phyloP scores from a whole-genome alignment of 345 rosid species.

The Balakata baccata region DNA sequence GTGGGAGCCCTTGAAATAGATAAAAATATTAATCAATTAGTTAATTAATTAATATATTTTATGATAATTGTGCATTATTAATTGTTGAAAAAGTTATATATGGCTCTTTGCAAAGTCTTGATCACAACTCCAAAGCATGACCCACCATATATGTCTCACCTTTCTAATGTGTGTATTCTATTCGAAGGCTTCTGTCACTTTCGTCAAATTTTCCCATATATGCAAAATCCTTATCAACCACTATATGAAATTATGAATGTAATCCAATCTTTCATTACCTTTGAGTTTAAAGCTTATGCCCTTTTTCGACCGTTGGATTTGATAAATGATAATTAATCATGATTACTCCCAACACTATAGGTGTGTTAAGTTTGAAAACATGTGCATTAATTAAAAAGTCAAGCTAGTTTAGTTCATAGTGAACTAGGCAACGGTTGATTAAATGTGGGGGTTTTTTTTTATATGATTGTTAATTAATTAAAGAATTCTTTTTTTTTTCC shows the following conservation, averaged over 20 bases:
- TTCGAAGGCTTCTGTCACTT: slow-evolving; percentile 23
- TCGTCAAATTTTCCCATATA: slow-evolving; percentile 35
- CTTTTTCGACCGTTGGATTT: slow-evolving; percentile 45
- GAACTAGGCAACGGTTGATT: too few relatives aligned
- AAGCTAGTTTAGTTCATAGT: background rate
- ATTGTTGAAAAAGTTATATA: slow-evolving; percentile 19
- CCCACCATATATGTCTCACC: slow-evolving; percentile 59
- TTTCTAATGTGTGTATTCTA: slow-evolving; percentile 29
- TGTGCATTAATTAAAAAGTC: slow-evolving; percentile 19
- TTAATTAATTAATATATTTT: too few relatives aligned
- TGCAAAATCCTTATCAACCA: background rate
- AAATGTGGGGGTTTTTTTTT: too few relatives aligned
- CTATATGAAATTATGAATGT: background rate
- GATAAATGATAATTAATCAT: slow-evolving; percentile 24
- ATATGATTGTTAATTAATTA: background rate
- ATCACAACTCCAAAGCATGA: slow-evolving; percentile 55
- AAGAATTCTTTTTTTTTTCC: too few relatives aligned
- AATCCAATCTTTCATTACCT: slow-evolving; percentile 10
- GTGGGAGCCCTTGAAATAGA: too few relatives aligned
- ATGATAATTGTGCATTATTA: slow-evolving; percentile 1
- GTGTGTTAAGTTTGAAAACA: slow-evolving; percentile 17
- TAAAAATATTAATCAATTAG: too few relatives aligned
- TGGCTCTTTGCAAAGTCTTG: slow-evolving; percentile 46
- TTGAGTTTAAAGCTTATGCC: slow-evolving; percentile 19
- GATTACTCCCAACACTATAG: slow-evolving; percentile 7